Percentiles rank a stretch among this genome's conserved stretches.
Evolutionary conservation across 2,329 filamentous ascomycete genomes (phyloP).

Genomic region (Neonectria sp.): DNA sequence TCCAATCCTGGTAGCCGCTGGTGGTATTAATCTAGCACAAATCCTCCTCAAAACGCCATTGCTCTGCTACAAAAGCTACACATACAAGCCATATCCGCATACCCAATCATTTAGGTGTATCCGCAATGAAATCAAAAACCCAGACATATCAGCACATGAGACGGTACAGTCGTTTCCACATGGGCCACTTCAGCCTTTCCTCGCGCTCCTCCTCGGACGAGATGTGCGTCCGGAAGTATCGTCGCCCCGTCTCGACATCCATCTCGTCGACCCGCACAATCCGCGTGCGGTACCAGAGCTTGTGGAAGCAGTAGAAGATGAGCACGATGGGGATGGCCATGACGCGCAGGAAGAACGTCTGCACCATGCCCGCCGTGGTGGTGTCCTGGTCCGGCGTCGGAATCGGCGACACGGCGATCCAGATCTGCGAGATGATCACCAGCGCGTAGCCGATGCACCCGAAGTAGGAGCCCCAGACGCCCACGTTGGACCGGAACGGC

Average conservation of each 20-base stretch:
- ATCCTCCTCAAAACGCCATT: slow-evolving; percentile 28
- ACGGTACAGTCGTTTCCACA: slow-evolving; percentile 83
- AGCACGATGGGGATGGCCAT: slow-evolving; percentile 79
- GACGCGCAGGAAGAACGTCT: slow-evolving; percentile 82
- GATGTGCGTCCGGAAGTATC: slow-evolving; percentile 85
- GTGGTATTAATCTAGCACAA: slow-evolving; percentile 30
- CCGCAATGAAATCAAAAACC: neutral
- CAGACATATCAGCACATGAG: slow-evolving; percentile 72
- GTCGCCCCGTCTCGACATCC: slow-evolving; percentile 87
- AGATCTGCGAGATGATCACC: slow-evolving; percentile 88
- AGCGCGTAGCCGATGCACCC: slow-evolving; percentile 84
- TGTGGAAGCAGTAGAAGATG: slow-evolving; percentile 80
- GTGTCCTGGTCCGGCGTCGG: slow-evolving; percentile 59
- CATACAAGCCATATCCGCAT: slow-evolving; percentile 10
- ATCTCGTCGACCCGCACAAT: slow-evolving; percentile 80
- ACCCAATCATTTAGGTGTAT: neutral
- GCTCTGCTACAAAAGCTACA: slow-evolving; percentile 14
- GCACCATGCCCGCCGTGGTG: slow-evolving; percentile 62
- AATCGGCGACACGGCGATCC: slow-evolving; percentile 85
- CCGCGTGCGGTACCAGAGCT: slow-evolving; percentile 79
- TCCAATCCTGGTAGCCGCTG: neutral
- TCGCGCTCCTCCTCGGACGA: slow-evolving; percentile 85
- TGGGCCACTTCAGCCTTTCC: slow-evolving; percentile 80
- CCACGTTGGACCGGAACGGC: slow-evolving; percentile 85
- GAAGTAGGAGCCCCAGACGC: slow-evolving; percentile 84